Percentiles rank a stretch among this genome's conserved stretches.
Evolutionary conservation across 306 rosid genomes (phyloP).

Genomic region (Malus asiatica): DNA sequence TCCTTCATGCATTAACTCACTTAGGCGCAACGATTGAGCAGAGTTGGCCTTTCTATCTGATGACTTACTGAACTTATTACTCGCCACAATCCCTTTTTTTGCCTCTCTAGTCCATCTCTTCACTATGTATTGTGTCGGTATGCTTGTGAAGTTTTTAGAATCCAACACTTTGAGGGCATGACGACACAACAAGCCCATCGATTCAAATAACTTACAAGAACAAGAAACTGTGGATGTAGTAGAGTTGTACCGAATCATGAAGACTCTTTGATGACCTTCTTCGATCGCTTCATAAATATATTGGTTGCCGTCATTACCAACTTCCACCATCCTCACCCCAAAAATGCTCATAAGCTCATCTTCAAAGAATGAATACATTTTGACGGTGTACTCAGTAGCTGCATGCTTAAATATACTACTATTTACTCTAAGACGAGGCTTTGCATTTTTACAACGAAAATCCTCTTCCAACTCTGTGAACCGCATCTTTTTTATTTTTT

Average conservation of each 20-base stretch:
- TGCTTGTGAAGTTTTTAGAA: constrained; percentile 5
- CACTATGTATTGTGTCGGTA: constrained; percentile 9
- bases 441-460: neutral
- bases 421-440: neutral
- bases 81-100: constrained; percentile 8
- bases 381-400: neutral
- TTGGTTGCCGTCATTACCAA: neutral
- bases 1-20: constrained; percentile 11
- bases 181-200: constrained; percentile 15
- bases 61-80: neutral
- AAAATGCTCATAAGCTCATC: constrained; percentile 11
- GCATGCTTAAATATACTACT: constrained; percentile 11
- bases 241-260: constrained; percentile 4
- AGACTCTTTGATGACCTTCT: constrained; percentile 3
- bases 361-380: constrained; percentile 4
- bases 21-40: neutral
- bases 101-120: constrained; percentile 22
- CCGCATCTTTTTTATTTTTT: neutral
- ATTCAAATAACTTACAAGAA: constrained; percentile 17
- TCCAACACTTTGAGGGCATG: constrained; percentile 21
- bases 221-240: neutral
- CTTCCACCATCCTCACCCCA: constrained; percentile 9
- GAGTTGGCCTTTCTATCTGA: neutral
- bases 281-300: neutral
- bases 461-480: constrained; percentile 6